Base-by-base conservation (phyloP, 2,329 filamentous ascomycete genomes). In the Cytospora paraplurivora region DNA sequence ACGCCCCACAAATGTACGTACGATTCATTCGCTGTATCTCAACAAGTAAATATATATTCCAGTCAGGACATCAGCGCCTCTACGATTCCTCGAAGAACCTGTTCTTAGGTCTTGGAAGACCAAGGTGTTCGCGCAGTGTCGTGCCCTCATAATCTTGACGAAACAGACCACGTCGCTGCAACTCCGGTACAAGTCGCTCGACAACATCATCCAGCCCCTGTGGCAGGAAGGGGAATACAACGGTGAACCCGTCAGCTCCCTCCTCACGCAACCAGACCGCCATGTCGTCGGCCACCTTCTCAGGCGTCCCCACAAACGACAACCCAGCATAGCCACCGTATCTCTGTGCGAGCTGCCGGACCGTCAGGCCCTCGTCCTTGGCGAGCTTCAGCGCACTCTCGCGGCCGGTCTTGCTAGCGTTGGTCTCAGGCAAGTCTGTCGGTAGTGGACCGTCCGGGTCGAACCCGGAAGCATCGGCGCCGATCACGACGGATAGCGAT, bases 71-170 rank as follows among this genome's bases (percentile, higher is more conserved):
- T n/a, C n/a, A 15, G 13, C 15, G 12, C 66, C 44, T 33, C 33
- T 47, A 57, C 27, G 13, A 34, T n/a, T 56, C 32, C 17, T 65
- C 63, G 27, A 78, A 78, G 63, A 78, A 78, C 17, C 64, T 67
- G 33, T 78, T 78, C 54, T 69, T 71, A 1, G 82, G 82, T 27
- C 81, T 72, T 11, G 78, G 77, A 37, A 85, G 75, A 5, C 82
- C 82, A 49, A 85, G 73, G 71, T 86, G 82, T 47, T 85, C 82
- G 49, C 83, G 73, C 68, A 85, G 69, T 1, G 82, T 85, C 1
- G 75, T 77, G 1, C 82, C 83, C 55, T 79, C 73, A 67, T 85
- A 85, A 1, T 85, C 82, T 7, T 76, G 67, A 5, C 82, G 73
- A 70, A 84, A 85, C 1, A 85, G 64, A 0, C 81, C 82, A 33